Conservation (phyloP, 345 rosid species). For the Viola odorata region DNA sequence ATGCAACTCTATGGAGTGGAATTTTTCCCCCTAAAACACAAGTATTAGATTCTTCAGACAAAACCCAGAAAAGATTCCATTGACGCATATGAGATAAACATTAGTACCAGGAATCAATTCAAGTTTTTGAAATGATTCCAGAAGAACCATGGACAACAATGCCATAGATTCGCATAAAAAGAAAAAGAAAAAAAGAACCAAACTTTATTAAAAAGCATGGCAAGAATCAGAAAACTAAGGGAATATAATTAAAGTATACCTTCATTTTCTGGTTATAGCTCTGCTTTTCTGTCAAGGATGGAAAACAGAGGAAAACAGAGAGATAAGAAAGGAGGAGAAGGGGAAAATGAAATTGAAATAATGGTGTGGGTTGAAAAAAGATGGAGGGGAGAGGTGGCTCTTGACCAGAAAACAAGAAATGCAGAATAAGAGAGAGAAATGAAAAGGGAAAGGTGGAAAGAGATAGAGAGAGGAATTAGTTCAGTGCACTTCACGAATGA, state of each 20-base stretch:
- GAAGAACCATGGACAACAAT: conserved; percentile 7
- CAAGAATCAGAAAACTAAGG: conserved; percentile 20
- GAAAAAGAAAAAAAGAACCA: neutral
- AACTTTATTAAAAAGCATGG: neutral
- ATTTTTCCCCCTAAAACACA: too few species aligned
- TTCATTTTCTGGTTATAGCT: conserved; percentile 37
- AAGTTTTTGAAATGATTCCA: neutral
- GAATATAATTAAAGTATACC: conserved; percentile 31
- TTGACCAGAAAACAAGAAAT: conserved; percentile 24
- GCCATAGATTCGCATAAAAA: neutral
- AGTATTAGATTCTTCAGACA: neutral
- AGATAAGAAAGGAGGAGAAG: conserved; percentile 12
- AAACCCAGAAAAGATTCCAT: conserved; percentile 8
- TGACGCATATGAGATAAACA: neutral
- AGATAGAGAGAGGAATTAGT: neutral
- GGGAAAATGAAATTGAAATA: conserved; percentile 27
- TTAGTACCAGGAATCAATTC: conserved; percentile 9
- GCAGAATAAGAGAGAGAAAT: conserved; percentile 43
- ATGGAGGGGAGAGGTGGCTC: neutral
- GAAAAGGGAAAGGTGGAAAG: conserved; percentile 3
- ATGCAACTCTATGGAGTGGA: too few species aligned
- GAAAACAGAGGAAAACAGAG: conserved; percentile 7
- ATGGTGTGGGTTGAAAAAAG: conserved; percentile 24
- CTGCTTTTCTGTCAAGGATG: conserved; percentile 3
- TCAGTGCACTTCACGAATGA: conserved; percentile 1